Conservation (phyloP, 2,329 filamentous ascomycete species). For the Emergomyces orientalis region DNA sequence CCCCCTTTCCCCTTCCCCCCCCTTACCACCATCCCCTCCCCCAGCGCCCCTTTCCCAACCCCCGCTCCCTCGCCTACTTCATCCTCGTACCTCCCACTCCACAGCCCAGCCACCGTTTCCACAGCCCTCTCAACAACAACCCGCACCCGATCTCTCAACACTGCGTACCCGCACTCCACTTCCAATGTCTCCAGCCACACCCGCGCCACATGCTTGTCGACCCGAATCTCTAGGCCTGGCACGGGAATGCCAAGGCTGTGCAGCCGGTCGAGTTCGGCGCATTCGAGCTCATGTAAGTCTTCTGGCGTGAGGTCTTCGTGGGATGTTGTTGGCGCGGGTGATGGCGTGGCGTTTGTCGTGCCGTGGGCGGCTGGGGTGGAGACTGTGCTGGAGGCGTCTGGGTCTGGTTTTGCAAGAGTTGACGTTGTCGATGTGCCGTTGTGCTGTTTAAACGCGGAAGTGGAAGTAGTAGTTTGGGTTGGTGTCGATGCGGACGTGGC, state of each 20-base stretch:
- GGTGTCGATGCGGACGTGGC: constrained; percentile 14
- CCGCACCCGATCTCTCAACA: constrained; percentile 72
- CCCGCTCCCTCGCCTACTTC: background rate
- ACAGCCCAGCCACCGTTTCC: constrained; percentile 71
- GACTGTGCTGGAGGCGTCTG: constrained; percentile 6
- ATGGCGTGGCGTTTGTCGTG: background rate
- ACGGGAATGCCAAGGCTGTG: constrained; percentile 82
- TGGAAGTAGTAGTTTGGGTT: background rate
- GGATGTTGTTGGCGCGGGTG: background rate
- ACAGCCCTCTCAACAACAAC: constrained; percentile 84
- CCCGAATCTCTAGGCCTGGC: constrained; percentile 74
- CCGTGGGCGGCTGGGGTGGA: constrained; percentile 10
- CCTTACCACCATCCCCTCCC: background rate
- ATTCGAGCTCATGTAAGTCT: constrained; percentile 47
- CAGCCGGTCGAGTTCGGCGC: constrained; percentile 63
- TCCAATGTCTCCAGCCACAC: constrained; percentile 90
- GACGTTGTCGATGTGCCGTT: background rate
- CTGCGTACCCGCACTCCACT: constrained; percentile 72
- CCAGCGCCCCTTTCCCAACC: background rate
- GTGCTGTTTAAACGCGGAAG: background rate
- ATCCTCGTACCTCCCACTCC: constrained; percentile 20
- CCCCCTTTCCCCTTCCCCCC: background rate
- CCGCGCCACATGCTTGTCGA: constrained; percentile 77
- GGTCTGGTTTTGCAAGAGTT: constrained; percentile 13
- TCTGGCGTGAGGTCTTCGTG: constrained; percentile 14